phyloP scores from a whole-genome alignment of 495 filamentous ascomycete species.

The Neurospora sp. region DNA sequence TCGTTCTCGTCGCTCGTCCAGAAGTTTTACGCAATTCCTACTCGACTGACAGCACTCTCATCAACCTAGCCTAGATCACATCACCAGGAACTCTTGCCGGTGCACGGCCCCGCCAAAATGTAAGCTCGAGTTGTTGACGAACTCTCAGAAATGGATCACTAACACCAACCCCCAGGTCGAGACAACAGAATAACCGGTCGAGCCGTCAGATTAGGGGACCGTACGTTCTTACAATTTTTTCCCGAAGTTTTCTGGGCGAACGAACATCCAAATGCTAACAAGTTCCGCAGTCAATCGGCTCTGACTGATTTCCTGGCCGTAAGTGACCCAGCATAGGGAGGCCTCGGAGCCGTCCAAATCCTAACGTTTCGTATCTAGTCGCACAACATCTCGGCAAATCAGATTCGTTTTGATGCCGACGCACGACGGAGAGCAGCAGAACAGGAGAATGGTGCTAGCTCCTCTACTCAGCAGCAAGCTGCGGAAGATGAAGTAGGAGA shows the following conservation, averaged over 20 bases:
- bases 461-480: background rate
- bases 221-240: conserved; percentile 11
- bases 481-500: conserved; percentile 8
- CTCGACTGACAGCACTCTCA: background rate
- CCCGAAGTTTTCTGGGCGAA: background rate
- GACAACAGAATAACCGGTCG: conserved; percentile 5
- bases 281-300: conserved; percentile 48
- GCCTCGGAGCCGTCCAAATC: background rate
- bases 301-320: conserved; percentile 74
- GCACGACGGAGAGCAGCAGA: conserved; percentile 40
- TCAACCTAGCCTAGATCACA: background rate
- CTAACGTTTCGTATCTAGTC: conserved; percentile 38
- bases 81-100: background rate
- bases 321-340: conserved; percentile 15
- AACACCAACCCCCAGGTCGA: conserved; percentile 10
- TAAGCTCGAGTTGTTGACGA: background rate
- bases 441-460: conserved; percentile 9
- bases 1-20: background rate
- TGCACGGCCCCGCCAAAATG: background rate
- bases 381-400: conserved; percentile 79
- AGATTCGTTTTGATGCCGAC: conserved; percentile 56
- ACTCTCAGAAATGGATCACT: background rate
- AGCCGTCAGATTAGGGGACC: conserved; percentile 23
- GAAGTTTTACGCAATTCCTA: background rate
- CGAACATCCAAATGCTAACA: background rate